phyloP scores from a whole-genome alignment of 225 moss, liverwort and hornwort species.

The Straminergon stramineum region DNA sequence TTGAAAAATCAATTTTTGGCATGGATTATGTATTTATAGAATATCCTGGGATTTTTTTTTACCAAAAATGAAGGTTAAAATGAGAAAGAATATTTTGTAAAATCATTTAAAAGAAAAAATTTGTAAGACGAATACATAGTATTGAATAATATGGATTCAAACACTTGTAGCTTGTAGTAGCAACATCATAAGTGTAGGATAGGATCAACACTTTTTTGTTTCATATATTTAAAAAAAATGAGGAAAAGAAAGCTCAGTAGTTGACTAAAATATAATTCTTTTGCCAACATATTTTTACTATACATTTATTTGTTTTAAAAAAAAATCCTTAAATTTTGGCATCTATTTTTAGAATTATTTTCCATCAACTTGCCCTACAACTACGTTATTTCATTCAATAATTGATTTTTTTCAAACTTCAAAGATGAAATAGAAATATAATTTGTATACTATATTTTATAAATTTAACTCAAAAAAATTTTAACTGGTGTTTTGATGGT shows the following conservation, averaged over 20 bases:
- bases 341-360: neutral
- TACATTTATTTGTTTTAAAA: too few species aligned
- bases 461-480: neutral
- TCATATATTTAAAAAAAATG: too few species aligned
- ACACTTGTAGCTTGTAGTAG: neutral
- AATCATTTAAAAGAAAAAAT: neutral
- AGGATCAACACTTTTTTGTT: rapidly evolving
- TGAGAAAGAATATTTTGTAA: neutral
- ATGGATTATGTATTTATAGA: neutral
- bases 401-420: too few species aligned
- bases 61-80: neutral
- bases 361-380: rapidly evolving
- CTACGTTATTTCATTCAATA: neutral
- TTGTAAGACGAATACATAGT: neutral
- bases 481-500: neutral
- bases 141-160: neutral
- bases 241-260: rapidly evolving
- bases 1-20: neutral
- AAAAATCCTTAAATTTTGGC: too few species aligned
- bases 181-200: rapidly evolving
- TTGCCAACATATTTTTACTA: neutral
- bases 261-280: rapidly evolving
- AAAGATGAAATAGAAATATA: neutral
- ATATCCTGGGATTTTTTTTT: neutral
- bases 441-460: rapidly evolving